Conservation (phyloP, 805 yeast species). For the Monosporozyma siamensis region DNA sequence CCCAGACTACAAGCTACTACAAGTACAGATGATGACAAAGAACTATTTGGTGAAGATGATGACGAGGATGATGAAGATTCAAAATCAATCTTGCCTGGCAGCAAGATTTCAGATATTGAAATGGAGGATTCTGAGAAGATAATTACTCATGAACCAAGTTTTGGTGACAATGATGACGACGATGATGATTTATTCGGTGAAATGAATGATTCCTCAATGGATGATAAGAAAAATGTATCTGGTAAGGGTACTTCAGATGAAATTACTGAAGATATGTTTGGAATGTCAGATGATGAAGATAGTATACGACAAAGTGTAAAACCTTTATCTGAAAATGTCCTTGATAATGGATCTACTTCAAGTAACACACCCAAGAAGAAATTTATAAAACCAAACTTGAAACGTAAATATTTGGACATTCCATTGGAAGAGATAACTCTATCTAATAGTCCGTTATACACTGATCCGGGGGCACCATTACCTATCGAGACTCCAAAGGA, state of each 20-base stretch:
- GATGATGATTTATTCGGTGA: conserved; percentile 33
- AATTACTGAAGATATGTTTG: conserved; percentile 27
- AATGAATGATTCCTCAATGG: conserved; percentile 22
- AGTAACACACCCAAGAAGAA: conserved; percentile 3
- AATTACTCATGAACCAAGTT: conserved; percentile 8
- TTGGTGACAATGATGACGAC: conserved; percentile 26
- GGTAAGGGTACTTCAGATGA: conserved; percentile 16
- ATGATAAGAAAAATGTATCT: conserved; percentile 8
- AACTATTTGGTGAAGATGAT: conserved; percentile 28
- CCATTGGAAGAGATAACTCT: conserved; percentile 53
- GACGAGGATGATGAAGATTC: conserved; percentile 29
- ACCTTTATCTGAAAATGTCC: background rate
- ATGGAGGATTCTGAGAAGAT: background rate
- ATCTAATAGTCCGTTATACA: conserved; percentile 46
- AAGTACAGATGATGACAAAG: conserved; percentile 16
- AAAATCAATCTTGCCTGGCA: conserved; percentile 16
- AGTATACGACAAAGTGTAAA: conserved; percentile 1
- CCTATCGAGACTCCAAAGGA: conserved; percentile 47
- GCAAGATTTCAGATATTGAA: background rate
- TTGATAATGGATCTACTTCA: background rate
- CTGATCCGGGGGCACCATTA: conserved; percentile 78
- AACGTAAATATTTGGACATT: conserved; percentile 37
- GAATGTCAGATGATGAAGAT: conserved; percentile 26
- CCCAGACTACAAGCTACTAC: background rate
- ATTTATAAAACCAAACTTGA: conserved; percentile 9